phyloP scores from a whole-genome alignment of 2,329 filamentous ascomycete species.

The Herpomyces periplanetae region DNA sequence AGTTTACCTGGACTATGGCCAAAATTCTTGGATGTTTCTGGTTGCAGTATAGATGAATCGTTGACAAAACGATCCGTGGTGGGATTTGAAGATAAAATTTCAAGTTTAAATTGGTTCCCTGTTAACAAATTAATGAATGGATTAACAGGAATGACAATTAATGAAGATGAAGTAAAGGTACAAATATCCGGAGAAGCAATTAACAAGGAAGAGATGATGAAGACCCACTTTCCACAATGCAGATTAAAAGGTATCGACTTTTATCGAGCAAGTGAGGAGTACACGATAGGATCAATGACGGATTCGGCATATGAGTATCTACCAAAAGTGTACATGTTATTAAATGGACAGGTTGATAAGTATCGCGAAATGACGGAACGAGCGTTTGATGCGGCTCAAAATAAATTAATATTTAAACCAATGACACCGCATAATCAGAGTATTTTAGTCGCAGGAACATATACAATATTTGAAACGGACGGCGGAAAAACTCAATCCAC shows the following conservation, averaged over 20 bases:
- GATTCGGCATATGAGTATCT: slow-evolving; percentile 35
- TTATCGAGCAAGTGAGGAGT: slow-evolving; percentile 9
- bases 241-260: slow-evolving; percentile 8
- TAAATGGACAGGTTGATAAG: slow-evolving; percentile 30
- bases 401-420: slow-evolving; percentile 36
- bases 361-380: slow-evolving; percentile 32
- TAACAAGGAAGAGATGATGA: slow-evolving; percentile 1
- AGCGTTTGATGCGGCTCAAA: slow-evolving; percentile 22
- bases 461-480: slow-evolving; percentile 5
- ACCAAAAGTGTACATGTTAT: slow-evolving; percentile 25
- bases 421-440: slow-evolving; percentile 26
- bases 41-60: slow-evolving; percentile 16
- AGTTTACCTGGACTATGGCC: slow-evolving; percentile 44
- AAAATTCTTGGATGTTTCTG: slow-evolving; percentile 30
- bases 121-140: no score
- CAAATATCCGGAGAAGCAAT: background rate
- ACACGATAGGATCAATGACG: slow-evolving; percentile 21
- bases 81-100: no score
- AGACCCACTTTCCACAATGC: background rate
- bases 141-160: no score
- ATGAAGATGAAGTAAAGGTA: no score
- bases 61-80: slow-evolving; percentile 2
- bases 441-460: slow-evolving; percentile 28
- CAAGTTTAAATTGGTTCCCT: no score
- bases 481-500: no score